Conservation (phyloP, 2,329 filamentous ascomycete genomes). For the Aspergillus piperis region DNA sequence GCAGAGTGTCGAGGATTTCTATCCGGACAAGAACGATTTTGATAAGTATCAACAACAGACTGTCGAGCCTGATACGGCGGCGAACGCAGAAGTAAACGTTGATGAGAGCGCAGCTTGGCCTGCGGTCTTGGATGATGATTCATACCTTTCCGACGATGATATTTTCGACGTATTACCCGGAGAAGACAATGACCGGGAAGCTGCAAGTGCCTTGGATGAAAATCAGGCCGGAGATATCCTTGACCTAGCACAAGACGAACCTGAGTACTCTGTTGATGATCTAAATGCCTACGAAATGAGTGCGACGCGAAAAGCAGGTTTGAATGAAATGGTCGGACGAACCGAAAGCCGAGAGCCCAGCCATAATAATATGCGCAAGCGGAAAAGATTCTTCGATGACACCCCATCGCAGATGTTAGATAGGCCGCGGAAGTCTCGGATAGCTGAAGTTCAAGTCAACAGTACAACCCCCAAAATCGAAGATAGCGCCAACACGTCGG, state of each 20-base stretch:
- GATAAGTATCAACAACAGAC: slow-evolving; percentile 24
- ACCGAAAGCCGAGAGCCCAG: not conserved
- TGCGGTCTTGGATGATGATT: slow-evolving; percentile 44
- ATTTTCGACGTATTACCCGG: slow-evolving; percentile 28
- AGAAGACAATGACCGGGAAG: slow-evolving; percentile 20
- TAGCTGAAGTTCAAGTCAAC: not conserved
- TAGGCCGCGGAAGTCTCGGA: not conserved
- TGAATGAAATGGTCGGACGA: not conserved
- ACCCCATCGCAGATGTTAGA: not conserved
- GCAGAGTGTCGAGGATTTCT: slow-evolving; percentile 85
- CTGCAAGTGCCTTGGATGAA: slow-evolving; percentile 12
- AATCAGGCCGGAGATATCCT: slow-evolving; percentile 27
- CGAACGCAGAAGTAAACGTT: slow-evolving; percentile 53
- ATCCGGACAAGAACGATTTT: slow-evolving; percentile 62
- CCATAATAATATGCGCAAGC: slow-evolving; percentile 14
- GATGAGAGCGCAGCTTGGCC: slow-evolving; percentile 63
- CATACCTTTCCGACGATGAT: slow-evolving; percentile 47
- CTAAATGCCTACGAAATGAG: not conserved
- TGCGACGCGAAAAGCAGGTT: not conserved
- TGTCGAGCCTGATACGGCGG: slow-evolving; percentile 13
- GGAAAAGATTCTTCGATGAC: slow-evolving; percentile 3
- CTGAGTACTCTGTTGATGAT: not conserved
- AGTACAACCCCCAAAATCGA: slow-evolving; percentile 3
- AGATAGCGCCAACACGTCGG: slow-evolving; percentile 10
- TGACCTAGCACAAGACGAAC: slow-evolving; percentile 21